A percentile compares a stretch with the other conserved stretches of the same genome.
These are phyloP conservation scores for Xylaria multiplex DNA, from an alignment of 2,329 filamentous ascomycete genomes.

Conservation along the genomic window DNA sequence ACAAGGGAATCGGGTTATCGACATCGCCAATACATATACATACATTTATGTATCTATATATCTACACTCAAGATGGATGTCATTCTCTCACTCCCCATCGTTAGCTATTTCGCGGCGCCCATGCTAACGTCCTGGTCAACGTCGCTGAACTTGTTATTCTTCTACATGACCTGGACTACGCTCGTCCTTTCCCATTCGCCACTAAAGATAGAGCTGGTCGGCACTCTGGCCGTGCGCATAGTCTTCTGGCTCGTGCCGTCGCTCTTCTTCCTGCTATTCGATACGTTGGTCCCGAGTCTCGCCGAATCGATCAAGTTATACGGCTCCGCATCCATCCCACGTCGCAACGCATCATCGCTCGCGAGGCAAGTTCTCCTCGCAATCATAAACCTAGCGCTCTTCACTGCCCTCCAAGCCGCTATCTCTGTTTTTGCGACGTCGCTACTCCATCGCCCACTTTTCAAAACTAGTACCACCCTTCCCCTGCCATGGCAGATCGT, in stretches of 20 bases:
- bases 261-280: conserved; percentile 76
- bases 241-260: conserved; percentile 80
- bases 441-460: conserved; percentile 54
- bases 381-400: conserved; percentile 57
- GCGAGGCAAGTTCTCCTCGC: conserved; percentile 54
- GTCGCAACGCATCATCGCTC: conserved; percentile 53
- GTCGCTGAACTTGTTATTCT: conserved; percentile 85
- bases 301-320: conserved; percentile 75
- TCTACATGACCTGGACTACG: conserved; percentile 90
- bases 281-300: conserved; percentile 74
- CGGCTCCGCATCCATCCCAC: conserved; percentile 61
- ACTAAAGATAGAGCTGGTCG: conserved; percentile 78
- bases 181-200: conserved; percentile 81
- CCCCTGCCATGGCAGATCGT: conserved; percentile 64
- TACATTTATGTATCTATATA: background rate
- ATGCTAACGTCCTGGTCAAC: conserved; percentile 76
- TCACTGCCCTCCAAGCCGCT: conserved; percentile 56
- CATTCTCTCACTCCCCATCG: conserved; percentile 76
- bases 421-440: conserved; percentile 52
- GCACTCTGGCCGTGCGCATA: conserved; percentile 72
- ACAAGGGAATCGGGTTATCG: background rate
- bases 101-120: conserved; percentile 73
- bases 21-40: background rate
- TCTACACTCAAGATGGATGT: conserved; percentile 63
- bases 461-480: conserved; percentile 59